Base-by-base conservation (phyloP, 495 filamentous ascomycete species). In the Oleoguttula mirabilis region DNA sequence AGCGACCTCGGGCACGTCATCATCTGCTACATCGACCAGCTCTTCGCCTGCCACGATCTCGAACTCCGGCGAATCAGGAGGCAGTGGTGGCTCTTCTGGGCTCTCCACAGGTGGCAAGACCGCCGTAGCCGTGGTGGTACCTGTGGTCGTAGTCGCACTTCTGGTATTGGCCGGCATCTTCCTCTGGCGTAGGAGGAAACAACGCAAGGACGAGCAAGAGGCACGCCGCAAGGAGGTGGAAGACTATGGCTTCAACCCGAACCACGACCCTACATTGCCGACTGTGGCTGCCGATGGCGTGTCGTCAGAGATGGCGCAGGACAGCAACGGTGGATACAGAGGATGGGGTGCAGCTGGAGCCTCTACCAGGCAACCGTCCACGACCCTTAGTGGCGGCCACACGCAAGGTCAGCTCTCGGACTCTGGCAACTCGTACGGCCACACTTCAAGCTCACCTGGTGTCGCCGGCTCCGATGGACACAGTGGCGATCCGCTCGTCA, bases 211-310 rank as follows among this genome's bases (percentile, higher is more conserved):
- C 32, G 79, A 76, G n/a, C 83, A 84, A 52, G 90, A 94, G 49
- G 75, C 84, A 37, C 72, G 90, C 39, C 73, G 87, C 41, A 94
- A 94, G 61, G 92, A 96, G 57, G 83, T 94, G 2, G 88, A 95
- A 58, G 90, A 95, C 52, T 95, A 95, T 58, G 80, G 79, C 16
- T 95, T 86, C 67, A 96, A 95, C 57, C 90, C 88, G 6, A 96
- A 95, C 61, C 75, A 84, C 41, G 88, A 94, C 55, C 87, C 90
- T 1, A 81, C 81, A 3, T 63, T 88, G 3, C 85, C 87, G 17
- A 70, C 70, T 4, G 68, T 83, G n/a, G 56, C 52, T 16, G 47
- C 46, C 16, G 60, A 55, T 16, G 73, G 61, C 33, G 37, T 58
- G 1, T n/a, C n/a, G n/a, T n/a, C n/a, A n/a, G 58, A 62, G 42